These are phyloP conservation scores for Vitis rotundifolia DNA, from an alignment of 164 flowering plant species.

Conservation along the genomic window DNA sequence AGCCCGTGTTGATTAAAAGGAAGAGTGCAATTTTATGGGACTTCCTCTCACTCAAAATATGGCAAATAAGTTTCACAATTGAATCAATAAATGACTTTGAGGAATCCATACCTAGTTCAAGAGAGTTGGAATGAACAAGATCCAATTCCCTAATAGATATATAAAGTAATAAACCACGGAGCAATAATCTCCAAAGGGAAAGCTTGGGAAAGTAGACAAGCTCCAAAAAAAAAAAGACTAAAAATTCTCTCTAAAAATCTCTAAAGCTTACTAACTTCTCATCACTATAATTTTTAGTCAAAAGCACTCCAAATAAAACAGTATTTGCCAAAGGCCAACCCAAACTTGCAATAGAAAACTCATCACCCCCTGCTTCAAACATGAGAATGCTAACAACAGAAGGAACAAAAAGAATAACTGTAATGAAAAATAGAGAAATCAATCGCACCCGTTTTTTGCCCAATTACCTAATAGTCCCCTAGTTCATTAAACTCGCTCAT, in stretches of 20 bases:
- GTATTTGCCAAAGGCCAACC: constrained; percentile 89
- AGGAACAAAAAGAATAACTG: constrained; percentile 64
- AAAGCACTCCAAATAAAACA: constrained; percentile 87
- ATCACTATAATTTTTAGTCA: constrained; percentile 72
- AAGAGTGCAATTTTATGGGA: constrained; percentile 93
- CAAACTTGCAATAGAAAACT: constrained; percentile 45
- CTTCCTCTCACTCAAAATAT: constrained; percentile 86
- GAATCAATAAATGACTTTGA: constrained; percentile 39
- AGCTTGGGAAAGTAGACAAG: constrained; percentile 82
- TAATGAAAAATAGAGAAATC: constrained; percentile 62
- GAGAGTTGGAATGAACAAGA: constrained; percentile 34
- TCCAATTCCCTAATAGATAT: constrained; percentile 69
- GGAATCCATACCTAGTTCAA: constrained; percentile 59
- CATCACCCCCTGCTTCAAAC: constrained; percentile 41
- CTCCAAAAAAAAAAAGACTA: constrained; percentile 76
- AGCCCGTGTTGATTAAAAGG: constrained; percentile 79
- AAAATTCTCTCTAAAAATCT: constrained; percentile 64
- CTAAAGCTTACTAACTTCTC: constrained; percentile 49
- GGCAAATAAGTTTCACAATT: constrained; percentile 67
- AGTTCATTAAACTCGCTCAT: constrained; percentile 60
- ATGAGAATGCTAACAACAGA: constrained; percentile 58
- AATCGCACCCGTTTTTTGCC: constrained; percentile 68
- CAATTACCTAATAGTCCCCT: constrained; percentile 54
- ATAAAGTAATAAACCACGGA: constrained; percentile 71
- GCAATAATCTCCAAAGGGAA: constrained; percentile 71